Evolutionary conservation across 2,329 filamentous ascomycete genomes (phyloP).

Genomic region (Calonectria pseudoturangicola): DNA sequence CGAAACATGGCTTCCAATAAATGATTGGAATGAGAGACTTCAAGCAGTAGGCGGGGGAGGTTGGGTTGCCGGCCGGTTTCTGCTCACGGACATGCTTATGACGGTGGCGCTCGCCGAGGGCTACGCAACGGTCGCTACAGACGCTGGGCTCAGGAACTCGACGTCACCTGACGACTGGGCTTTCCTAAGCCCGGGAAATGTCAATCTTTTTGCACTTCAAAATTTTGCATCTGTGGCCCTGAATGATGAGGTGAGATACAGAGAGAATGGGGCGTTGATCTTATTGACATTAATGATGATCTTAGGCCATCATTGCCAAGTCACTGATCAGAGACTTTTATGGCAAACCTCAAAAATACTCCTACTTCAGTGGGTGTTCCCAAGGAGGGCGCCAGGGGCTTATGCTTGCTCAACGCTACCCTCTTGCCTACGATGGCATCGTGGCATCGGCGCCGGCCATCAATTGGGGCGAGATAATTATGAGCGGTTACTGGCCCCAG

Average conservation of each 20-base stretch:
- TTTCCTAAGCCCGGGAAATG: slow-evolving; percentile 39
- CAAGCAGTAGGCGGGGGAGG: slow-evolving; percentile 44
- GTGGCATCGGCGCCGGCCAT: slow-evolving; percentile 38
- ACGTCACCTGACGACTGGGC: slow-evolving; percentile 34
- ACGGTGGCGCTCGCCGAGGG: slow-evolving; percentile 38
- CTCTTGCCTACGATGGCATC: slow-evolving; percentile 45
- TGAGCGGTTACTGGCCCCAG: slow-evolving; percentile 33
- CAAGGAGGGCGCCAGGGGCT: slow-evolving; percentile 44
- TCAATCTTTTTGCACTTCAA: slow-evolving; percentile 42
- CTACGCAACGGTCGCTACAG: slow-evolving; percentile 42
- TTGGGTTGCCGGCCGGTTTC: slow-evolving; percentile 40
- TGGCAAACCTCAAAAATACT: slow-evolving; percentile 32
- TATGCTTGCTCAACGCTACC: slow-evolving; percentile 42
- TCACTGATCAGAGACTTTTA: slow-evolving; percentile 38
- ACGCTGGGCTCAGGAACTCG: slow-evolving; percentile 37
- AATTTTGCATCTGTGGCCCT: slow-evolving; percentile 40
- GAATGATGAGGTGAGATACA: slow-evolving; percentile 38
- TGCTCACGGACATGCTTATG: slow-evolving; percentile 34
- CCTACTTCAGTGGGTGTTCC: slow-evolving; percentile 47
- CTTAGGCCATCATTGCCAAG: slow-evolving; percentile 37
- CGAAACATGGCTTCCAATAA: slow-evolving; percentile 28
- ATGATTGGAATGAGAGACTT: slow-evolving; percentile 39
- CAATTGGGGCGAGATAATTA: slow-evolving; percentile 29
- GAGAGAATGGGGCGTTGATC: background rate
- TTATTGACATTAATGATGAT: background rate